Percentiles rank a stretch among this genome's conserved stretches.
These are phyloP conservation scores for Talaromyces atroroseus DNA, from an alignment of 2,329 filamentous ascomycete species.

Conservation along the genomic window DNA sequence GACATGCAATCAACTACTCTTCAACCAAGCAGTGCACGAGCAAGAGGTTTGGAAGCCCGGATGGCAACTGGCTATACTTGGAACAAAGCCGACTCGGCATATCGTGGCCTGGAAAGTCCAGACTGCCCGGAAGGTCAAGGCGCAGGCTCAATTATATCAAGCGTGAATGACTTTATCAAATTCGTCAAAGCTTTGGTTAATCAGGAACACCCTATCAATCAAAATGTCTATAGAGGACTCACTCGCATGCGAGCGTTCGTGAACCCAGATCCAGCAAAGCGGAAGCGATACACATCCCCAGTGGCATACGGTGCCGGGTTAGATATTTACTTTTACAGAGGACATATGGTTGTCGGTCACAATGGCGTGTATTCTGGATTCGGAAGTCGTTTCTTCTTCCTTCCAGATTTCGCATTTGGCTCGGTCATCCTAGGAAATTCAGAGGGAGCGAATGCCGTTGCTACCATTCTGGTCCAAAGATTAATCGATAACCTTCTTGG, in stretches of 20 bases:
- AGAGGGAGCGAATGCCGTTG: not conserved
- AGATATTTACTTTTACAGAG: slow-evolving; percentile 25
- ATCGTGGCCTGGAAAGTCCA: slow-evolving; percentile 22
- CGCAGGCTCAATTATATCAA: slow-evolving; percentile 40
- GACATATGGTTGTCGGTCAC: slow-evolving; percentile 24
- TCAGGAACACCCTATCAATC: slow-evolving; percentile 20
- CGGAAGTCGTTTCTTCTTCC: slow-evolving; percentile 13
- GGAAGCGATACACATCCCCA: slow-evolving; percentile 19
- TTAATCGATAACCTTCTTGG: slow-evolving; percentile 3
- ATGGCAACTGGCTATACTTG: slow-evolving; percentile 44
- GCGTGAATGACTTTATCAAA: slow-evolving; percentile 26
- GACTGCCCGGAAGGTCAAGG: slow-evolving; percentile 33
- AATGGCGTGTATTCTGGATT: slow-evolving; percentile 26
- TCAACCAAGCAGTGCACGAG: slow-evolving; percentile 32
- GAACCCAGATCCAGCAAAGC: not conserved
- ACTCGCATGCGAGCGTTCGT: not conserved
- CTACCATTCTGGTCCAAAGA: not conserved
- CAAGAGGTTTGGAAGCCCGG: slow-evolving; percentile 19
- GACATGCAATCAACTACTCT: slow-evolving; percentile 4
- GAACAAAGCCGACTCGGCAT: slow-evolving; percentile 22
- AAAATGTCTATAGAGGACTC: slow-evolving; percentile 11
- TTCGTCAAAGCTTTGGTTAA: slow-evolving; percentile 27
- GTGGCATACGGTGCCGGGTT: slow-evolving; percentile 22
- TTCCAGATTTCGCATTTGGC: slow-evolving; percentile 4
- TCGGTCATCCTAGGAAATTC: slow-evolving; percentile 5